Conservation (phyloP, 495 filamentous ascomycete genomes). For the Rostrohypoxylon terebratum region DNA sequence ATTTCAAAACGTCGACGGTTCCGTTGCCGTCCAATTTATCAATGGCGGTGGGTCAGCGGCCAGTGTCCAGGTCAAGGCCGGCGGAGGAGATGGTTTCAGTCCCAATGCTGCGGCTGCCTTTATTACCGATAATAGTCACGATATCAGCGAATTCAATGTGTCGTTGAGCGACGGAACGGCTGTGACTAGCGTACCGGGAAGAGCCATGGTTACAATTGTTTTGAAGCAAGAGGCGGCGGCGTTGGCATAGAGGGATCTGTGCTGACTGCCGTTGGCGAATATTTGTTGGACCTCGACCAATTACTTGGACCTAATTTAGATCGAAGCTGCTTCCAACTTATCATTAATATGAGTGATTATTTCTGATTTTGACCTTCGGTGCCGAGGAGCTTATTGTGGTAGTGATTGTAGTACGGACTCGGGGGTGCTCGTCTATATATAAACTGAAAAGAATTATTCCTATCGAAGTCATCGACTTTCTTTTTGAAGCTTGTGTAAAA, state of each 20-base stretch:
- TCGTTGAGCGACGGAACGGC: constrained; percentile 31
- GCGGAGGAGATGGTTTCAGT: constrained; percentile 21
- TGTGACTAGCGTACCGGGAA: constrained; percentile 32
- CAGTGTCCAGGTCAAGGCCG: constrained; percentile 40
- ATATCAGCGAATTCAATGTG: constrained; percentile 33
- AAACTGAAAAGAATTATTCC: too few species aligned
- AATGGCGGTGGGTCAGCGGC: constrained; percentile 52
- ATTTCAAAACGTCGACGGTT: constrained; percentile 61
- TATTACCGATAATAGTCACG: constrained; percentile 50
- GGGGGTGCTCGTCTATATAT: too few species aligned
- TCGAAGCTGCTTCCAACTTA: too few species aligned
- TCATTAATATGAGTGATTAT: too few species aligned
- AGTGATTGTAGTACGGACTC: too few species aligned
- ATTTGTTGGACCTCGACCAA: too few species aligned
- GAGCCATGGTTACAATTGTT: constrained; percentile 45
- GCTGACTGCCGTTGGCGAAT: not conserved
- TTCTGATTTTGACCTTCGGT: too few species aligned
- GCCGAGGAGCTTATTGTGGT: too few species aligned
- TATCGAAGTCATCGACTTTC: too few species aligned
- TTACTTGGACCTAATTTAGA: too few species aligned
- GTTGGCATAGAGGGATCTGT: not conserved
- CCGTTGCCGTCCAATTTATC: constrained; percentile 57
- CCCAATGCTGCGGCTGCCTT: constrained; percentile 38
- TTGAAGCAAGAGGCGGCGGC: constrained; percentile 21
- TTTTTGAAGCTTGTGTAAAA: too few species aligned